phyloP scores from a whole-genome alignment of 768 basidiomycete species.

The Hericium erinaceus region DNA sequence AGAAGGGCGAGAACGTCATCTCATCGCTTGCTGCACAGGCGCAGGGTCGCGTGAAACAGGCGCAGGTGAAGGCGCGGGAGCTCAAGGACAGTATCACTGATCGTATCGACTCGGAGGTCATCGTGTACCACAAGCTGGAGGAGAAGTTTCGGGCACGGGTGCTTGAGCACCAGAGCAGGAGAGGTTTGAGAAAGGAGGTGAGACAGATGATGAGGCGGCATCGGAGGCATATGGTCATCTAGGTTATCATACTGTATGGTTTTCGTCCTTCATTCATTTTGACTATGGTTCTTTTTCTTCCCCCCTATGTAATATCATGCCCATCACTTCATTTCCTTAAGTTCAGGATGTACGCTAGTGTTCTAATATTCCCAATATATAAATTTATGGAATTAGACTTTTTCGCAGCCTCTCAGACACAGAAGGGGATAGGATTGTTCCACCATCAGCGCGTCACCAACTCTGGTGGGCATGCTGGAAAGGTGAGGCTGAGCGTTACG shows the following conservation, averaged over 20 bases:
- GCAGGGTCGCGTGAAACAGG: conserved; percentile 15
- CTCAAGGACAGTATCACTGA: conserved; percentile 14
- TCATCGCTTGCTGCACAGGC: conserved; percentile 18
- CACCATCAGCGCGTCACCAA: no score
- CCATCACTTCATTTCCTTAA: not conserved
- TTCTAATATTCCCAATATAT: no score
- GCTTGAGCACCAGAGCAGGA: conserved; percentile 7
- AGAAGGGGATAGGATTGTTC: no score
- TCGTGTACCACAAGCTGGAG: conserved; percentile 3
- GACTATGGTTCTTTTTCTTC: not conserved
- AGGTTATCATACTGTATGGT: not conserved
- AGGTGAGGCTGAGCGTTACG: no score
- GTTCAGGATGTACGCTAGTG: not conserved
- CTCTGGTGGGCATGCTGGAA: no score
- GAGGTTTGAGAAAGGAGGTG: not conserved
- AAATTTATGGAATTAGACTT: no score
- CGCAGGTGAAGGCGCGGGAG: conserved; percentile 20
- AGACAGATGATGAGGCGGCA: not conserved
- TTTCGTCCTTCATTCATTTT: not conserved
- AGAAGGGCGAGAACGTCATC: conserved; percentile 20
- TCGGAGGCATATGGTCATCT: not conserved
- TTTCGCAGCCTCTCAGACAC: no score
- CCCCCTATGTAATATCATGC: not conserved
- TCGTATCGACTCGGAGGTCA: not conserved
- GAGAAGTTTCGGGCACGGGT: conserved; percentile 3